Base-by-base conservation (phyloP, 148 eudicot species). In the Rhododendron ovatum region DNA sequence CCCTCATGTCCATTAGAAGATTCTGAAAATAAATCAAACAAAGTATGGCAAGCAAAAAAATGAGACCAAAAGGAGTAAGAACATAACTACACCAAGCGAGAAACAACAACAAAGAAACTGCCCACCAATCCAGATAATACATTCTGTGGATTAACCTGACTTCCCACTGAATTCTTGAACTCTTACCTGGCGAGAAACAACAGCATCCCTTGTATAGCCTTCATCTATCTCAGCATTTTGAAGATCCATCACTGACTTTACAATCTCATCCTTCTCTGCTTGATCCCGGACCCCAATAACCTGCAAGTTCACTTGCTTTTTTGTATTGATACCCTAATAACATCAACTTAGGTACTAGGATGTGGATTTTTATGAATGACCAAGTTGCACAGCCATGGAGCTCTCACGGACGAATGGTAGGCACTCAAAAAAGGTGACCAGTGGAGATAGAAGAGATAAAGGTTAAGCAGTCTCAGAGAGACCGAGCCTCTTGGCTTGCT, bases 231-330 rank as follows among this genome's bases (percentile, higher is more conserved):
- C 95, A 50, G 98, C 93, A 91, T 89, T 92, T 91, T 86, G 94
- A 65, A 98, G 92, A 71, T 93, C 90, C 96, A 94, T 94, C 86
- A 94, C 98, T 48, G 98, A 89, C 91, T 94, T 98, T 28, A 94
- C 99, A 87, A 98, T 92, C 91, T 95, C 96, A 93, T 95, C 99
- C 93, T 95, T 95, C 93, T 95, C 99, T 41, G 99, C 95, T 89
- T 87, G 91, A 61, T 91, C 90, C 87, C 93, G 90, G 90, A 92
- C 92, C 83, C 99, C 99, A 84, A 98, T 88, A 86, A 98, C 90
- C 99, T 98, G 95, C 91, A 92, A 61, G 87, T 57, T 30, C 69
- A 87, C 24, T 24, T 48, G 3, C 30, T 11, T 67, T 26, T 69
- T 13, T 11, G 37, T 5, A 71, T 30, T 71, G 30, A 71, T 2